Base-by-base conservation (phyloP, 2,329 filamentous ascomycete genomes). In the Fusarium hostae region DNA sequence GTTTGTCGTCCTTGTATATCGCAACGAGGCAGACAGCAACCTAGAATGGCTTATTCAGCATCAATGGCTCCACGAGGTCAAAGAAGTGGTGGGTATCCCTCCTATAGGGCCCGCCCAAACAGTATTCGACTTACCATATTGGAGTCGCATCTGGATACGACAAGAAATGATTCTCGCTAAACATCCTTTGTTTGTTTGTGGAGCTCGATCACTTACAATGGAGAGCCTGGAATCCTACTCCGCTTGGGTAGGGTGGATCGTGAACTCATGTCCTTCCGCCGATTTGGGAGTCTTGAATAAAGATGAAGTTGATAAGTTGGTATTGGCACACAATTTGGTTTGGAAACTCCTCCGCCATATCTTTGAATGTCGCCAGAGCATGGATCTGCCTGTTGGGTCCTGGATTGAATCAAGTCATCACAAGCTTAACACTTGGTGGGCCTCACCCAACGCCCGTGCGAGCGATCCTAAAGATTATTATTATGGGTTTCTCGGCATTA, bases 141-240 rank as follows among this genome's bases (percentile, higher is more conserved):
- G 59, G 64, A 30, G 28, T 7, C 64, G 64, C 5, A 48, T 63
- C 9, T 67, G 64, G 64, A 55, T 63, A 20, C 45, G 56, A 13
- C 64, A 67, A 50, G 64, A 67, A 28, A 32, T 63, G 5, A 51
- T 63, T 20, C 64, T 67, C 22, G 40, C 59, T 3, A 41, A 48
- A 6, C 35, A 40, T 4, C 64, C 64, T 5, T n/a, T 63, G 2
- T 67, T 67, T 43, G 47, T 37, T 22, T 63, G 48, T 20, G 64
- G 59, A 26, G 11, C 9, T 35, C 41, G 52, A 15, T 59, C 54
- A 13, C 9, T 67, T 3, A 59, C 54, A n/a, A 13, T 58, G 32
- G 47, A 44, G 4, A 24, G 26, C 11, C 26, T 60, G 8, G 35
- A 60, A 9, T 45, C 20, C 5, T 24, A 60, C 20, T 12, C 35